Base-by-base conservation (phyloP, 805 yeast species). In the Candida oleophila region DNA sequence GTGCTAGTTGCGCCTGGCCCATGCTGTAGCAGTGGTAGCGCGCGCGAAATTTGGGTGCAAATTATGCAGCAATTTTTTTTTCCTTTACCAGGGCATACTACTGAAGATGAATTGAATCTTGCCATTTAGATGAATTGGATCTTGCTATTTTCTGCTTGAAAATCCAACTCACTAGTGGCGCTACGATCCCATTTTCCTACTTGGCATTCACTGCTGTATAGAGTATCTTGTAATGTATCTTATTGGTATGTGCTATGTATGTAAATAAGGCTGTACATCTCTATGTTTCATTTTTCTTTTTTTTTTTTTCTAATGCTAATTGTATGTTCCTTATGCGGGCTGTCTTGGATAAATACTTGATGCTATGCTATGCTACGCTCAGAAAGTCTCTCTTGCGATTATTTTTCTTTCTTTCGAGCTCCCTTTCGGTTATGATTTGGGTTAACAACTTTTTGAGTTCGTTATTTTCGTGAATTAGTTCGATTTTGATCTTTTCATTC, bases 401-500 rank as follows among this genome's bases (percentile, higher is more conserved):
- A 28, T 37, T 28, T 41, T 50, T 40, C 20, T 44, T 48, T 20
- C 46, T 25, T 15, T 52, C 53, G 28, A 46, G 32, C 22, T 52
- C 59, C 20, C 64, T 51, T 18, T 62, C 62, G 38, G 53, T 61
- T 32, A 68, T 60, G 21, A 64, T 53, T 38, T 65, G 68, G 25
- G 55, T 55, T 41, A 67, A 56, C 34, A 68, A 49, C 37, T 55
- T 54, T 42, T 60, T 56, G 42, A 68, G 57, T 49, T 66, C 64
- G 47, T 66, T 64, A 47, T 68, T 68, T 45, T 68, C 73, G 50
- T 67, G 60, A 45, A 67, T 67, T 47, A 68, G 53, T 47, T 62
- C 64, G 38, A 68, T 57, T 48, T 67, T 67, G 40, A 65, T 53
- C 36, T 52, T 50, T 53, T 68, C 73, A 49, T 66, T 68, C 42